A percentile compares a stretch with the other conserved stretches of the same genome.
Evolutionary conservation across 2,329 filamentous ascomycete species (phyloP).

Genomic region (Aspergillus sp.): DNA sequence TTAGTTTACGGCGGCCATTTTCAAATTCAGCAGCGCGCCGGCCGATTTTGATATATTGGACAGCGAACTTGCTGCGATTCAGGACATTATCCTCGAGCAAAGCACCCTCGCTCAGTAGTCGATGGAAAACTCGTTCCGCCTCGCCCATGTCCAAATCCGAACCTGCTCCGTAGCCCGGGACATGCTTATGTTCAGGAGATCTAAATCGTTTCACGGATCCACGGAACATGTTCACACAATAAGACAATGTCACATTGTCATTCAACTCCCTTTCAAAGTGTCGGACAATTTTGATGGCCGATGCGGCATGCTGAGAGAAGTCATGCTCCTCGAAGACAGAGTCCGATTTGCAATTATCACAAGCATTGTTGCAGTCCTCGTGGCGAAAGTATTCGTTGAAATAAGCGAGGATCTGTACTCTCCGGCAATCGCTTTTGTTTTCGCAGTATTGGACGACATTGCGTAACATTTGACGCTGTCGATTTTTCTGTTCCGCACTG

Average conservation of each 20-base stretch:
- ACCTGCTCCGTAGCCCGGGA: conserved; percentile 63
- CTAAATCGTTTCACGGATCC: conserved; percentile 62
- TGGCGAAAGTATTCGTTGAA: conserved; percentile 80
- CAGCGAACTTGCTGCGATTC: conserved; percentile 63
- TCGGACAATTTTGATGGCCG: conserved; percentile 64
- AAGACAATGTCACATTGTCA: conserved; percentile 65
- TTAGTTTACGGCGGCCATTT: conserved; percentile 40
- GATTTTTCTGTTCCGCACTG: conserved; percentile 71
- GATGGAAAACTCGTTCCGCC: conserved; percentile 77
- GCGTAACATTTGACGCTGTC: conserved; percentile 79
- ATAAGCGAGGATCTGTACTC: conserved; percentile 85
- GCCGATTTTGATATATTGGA: conserved; percentile 57
- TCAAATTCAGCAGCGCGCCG: conserved; percentile 45
- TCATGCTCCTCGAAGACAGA: conserved; percentile 68
- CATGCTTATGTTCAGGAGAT: conserved; percentile 44
- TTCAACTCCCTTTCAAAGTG: conserved; percentile 42
- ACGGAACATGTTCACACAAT: conserved; percentile 79
- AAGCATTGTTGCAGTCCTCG: conserved; percentile 66
- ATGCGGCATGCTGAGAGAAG: conserved; percentile 68
- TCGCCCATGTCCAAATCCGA: conserved; percentile 68
- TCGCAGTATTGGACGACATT: conserved; percentile 85
- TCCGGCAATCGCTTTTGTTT: conserved; percentile 79
- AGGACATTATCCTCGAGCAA: conserved; percentile 66
- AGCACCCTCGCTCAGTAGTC: conserved; percentile 67
- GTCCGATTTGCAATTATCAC: conserved; percentile 83